Percentiles rank a stretch among this genome's conserved stretches.
Conservation (phyloP, 2,329 filamentous ascomycete species). For the Septoria petroselini region DNA sequence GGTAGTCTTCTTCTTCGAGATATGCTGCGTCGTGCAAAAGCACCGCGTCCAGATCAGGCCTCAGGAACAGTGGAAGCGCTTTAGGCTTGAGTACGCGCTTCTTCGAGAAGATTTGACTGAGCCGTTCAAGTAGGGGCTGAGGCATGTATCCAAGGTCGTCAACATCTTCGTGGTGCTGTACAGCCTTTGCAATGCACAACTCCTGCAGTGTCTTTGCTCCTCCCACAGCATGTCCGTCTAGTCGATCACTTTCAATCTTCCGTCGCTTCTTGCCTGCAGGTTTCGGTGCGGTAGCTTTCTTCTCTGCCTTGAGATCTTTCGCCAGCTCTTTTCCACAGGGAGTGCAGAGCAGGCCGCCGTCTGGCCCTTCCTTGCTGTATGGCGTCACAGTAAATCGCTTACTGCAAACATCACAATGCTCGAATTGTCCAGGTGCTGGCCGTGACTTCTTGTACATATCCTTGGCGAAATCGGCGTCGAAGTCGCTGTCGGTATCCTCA, state of each 20-base stretch:
- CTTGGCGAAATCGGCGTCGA: conserved; percentile 47
- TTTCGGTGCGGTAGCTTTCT: conserved; percentile 58
- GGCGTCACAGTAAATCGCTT: conserved; percentile 91
- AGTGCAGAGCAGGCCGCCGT: conserved; percentile 81
- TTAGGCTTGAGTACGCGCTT: conserved; percentile 56
- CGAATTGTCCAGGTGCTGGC: conserved; percentile 77
- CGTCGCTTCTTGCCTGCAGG: conserved; percentile 62
- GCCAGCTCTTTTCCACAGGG: conserved; percentile 74
- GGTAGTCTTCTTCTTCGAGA: conserved; percentile 71
- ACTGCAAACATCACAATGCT: conserved; percentile 78
- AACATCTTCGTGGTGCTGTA: conserved; percentile 60
- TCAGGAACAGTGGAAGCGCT: conserved; percentile 50
- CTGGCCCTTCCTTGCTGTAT: conserved; percentile 76
- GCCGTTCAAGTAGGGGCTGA: conserved; percentile 53
- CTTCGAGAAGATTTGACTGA: conserved; percentile 64
- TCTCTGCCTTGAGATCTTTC: conserved; percentile 61
- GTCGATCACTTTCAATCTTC: conserved; percentile 75
- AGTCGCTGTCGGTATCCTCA: conserved; percentile 46
- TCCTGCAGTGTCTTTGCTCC: conserved; percentile 68
- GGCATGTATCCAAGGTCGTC: conserved; percentile 64
- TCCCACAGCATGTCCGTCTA: conserved; percentile 67
- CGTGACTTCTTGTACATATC: conserved; percentile 56
- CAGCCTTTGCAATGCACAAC: conserved; percentile 62
- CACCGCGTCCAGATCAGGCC: conserved; percentile 54
- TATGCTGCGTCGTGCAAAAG: conserved; percentile 63